Conservation (phyloP, 345 rosid genomes). For the Citrus medica region DNA sequence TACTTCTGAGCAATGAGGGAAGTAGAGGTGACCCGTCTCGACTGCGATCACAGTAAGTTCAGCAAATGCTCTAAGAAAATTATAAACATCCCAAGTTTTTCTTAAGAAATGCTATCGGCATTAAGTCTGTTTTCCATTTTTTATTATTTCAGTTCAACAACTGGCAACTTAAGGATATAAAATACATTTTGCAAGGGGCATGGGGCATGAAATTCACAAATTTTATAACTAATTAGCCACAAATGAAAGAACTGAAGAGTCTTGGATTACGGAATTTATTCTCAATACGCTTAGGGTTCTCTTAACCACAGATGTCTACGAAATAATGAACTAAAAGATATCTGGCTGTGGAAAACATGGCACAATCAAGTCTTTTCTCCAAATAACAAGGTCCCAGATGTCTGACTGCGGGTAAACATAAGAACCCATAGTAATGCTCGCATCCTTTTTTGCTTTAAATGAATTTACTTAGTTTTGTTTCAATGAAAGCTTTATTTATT, state of each 20-base stretch:
- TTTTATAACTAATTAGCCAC: background rate
- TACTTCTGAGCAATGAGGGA: conserved; percentile 29
- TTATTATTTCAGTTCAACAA: too few species aligned
- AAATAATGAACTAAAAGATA: background rate
- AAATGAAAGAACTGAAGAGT: background rate
- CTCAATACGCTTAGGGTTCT: background rate
- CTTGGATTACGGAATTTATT: background rate
- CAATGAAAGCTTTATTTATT: too few species aligned
- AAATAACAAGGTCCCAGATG: too few species aligned
- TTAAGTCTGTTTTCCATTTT: too few species aligned
- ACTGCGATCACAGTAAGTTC: background rate
- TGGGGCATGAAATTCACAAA: background rate
- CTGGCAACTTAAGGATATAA: background rate
- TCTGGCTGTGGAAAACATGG: background rate
- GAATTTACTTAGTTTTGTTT: too few species aligned
- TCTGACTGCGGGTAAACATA: too few species aligned
- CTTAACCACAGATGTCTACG: too few species aligned
- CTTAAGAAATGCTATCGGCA: too few species aligned
- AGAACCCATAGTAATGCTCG: too few species aligned
- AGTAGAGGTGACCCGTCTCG: conserved; percentile 31
- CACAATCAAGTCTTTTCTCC: background rate
- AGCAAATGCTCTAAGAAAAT: background rate
- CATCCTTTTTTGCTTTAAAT: too few species aligned
- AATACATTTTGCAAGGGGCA: background rate
- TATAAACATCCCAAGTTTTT: too few species aligned